These are phyloP conservation scores for Trametes versicolor DNA, from an alignment of 1,284 basidiomycete genomes.

Conservation along the genomic window DNA sequence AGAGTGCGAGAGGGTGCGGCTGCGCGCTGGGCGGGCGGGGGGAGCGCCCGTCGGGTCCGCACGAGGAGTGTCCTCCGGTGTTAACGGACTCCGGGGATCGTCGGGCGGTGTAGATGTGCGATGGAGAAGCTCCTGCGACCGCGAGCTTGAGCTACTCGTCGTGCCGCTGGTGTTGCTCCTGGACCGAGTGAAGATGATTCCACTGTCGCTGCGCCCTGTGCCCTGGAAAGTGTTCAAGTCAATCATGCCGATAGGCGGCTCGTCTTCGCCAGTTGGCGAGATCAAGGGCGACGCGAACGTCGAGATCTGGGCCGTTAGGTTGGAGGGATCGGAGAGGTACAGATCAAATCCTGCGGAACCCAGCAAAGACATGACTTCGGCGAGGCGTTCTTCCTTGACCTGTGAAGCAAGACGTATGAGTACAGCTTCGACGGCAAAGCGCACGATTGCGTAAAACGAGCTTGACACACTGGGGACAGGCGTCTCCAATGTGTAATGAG, in stretches of 20 bases:
- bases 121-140: conserved; percentile 23
- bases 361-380: conserved; percentile 69
- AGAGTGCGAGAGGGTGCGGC: conserved; percentile 41
- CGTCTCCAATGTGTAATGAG: conserved; percentile 11
- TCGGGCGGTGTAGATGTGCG: conserved; percentile 26
- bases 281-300: conserved; percentile 48
- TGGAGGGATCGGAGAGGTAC: conserved; percentile 65
- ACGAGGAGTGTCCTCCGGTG: conserved; percentile 11
- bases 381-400: conserved; percentile 73
- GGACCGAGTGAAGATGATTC: conserved; percentile 56
- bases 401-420: conserved; percentile 40
- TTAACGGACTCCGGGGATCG: conserved; percentile 11
- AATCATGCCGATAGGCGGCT: conserved; percentile 45
- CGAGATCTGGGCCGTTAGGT: conserved; percentile 48
- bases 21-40: conserved; percentile 20
- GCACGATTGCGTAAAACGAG: not conserved
- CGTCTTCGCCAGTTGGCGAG: conserved; percentile 49
- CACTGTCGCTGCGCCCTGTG: conserved; percentile 42
- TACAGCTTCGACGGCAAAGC: not conserved
- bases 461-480: not conserved
- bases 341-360: conserved; percentile 71
- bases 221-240: conserved; percentile 40
- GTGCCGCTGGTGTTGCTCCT: conserved; percentile 51
- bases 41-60: conserved; percentile 21
- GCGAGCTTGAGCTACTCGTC: conserved; percentile 31